Conservation (phyloP, 2,329 filamentous ascomycete genomes). For the Penicillium sp. region DNA sequence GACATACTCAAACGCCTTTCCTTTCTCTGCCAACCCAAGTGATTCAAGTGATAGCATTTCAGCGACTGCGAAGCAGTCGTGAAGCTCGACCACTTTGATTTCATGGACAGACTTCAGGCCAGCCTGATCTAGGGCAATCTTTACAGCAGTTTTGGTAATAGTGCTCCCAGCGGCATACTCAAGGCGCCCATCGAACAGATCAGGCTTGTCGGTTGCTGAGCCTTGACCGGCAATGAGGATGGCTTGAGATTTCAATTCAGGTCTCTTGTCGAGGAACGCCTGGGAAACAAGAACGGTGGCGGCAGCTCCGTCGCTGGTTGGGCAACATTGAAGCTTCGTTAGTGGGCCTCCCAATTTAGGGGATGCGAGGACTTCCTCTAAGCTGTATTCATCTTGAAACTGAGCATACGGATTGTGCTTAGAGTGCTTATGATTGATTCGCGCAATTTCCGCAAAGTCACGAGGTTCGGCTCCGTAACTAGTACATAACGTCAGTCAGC, state of each 20-base stretch:
- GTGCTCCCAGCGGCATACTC: slow-evolving; percentile 68
- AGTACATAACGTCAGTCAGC: neutral
- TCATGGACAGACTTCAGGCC: slow-evolving; percentile 65
- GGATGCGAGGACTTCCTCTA: slow-evolving; percentile 75
- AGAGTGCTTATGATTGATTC: slow-evolving; percentile 90
- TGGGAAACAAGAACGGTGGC: slow-evolving; percentile 88
- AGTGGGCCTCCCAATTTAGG: slow-evolving; percentile 81
- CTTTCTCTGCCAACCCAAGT: slow-evolving; percentile 72
- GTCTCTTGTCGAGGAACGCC: slow-evolving; percentile 80
- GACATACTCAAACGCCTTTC: slow-evolving; percentile 91
- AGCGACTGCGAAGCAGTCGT: slow-evolving; percentile 96
- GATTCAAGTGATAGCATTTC: slow-evolving; percentile 94
- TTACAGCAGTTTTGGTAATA: too few species aligned
- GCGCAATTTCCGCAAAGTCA: slow-evolving; percentile 93
- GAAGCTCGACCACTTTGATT: slow-evolving; percentile 85
- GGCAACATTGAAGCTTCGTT: slow-evolving; percentile 98
- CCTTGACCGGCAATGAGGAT: slow-evolving; percentile 85
- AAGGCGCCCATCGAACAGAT: slow-evolving; percentile 92
- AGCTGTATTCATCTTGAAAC: slow-evolving; percentile 88
- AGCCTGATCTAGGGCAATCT: slow-evolving; percentile 72
- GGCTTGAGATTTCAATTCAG: slow-evolving; percentile 80
- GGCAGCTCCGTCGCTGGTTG: slow-evolving; percentile 88
- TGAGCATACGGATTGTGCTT: slow-evolving; percentile 94
- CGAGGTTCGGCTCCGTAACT: slow-evolving; percentile 79
- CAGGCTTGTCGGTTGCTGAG: slow-evolving; percentile 80